These are phyloP conservation scores for Gossypium armourianum DNA, from an alignment of 441 rosid species.

Conservation along the genomic window DNA sequence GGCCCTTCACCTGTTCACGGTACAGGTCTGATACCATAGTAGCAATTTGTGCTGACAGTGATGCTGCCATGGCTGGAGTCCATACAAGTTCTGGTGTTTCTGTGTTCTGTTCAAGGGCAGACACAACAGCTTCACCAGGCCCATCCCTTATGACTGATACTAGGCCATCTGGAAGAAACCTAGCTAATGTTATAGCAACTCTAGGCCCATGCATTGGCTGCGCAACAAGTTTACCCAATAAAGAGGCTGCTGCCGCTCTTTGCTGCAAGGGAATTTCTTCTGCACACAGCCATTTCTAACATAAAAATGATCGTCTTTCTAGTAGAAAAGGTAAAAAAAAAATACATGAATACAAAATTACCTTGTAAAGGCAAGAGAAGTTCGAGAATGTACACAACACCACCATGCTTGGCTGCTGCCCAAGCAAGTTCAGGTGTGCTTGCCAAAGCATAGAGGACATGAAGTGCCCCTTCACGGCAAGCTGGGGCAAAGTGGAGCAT, in stretches of 20 bases:
- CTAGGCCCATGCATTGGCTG: constrained; percentile 99
- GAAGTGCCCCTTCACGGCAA: constrained; percentile 92
- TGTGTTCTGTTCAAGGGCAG: constrained; percentile 80
- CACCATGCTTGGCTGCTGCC: constrained; percentile 99
- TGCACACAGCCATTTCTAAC: constrained; percentile 33
- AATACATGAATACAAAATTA: constrained; percentile 25
- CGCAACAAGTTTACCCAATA: constrained; percentile 89
- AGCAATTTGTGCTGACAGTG: constrained; percentile 86
- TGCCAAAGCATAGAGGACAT: constrained; percentile 98
- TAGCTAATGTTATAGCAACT: constrained; percentile 86
- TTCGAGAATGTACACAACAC: constrained; percentile 89
- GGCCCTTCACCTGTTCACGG: constrained; percentile 90
- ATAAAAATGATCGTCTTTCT: constrained; percentile 19
- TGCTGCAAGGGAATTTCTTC: constrained; percentile 93
- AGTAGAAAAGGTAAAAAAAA: constrained; percentile 17
- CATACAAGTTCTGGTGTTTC: constrained; percentile 99
- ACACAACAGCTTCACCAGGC: constrained; percentile 95
- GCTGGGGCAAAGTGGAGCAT: constrained; percentile 87
- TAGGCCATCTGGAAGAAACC: constrained; percentile 95
- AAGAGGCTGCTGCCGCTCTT: constrained; percentile 91
- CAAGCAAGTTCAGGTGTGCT: constrained; percentile 97
- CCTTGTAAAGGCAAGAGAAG: constrained; percentile 89
- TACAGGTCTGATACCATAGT: constrained; percentile 89
- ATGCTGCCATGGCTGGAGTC: constrained; percentile 99
- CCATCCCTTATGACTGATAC: constrained; percentile 92